Evolutionary conservation across 495 filamentous ascomycete genomes (phyloP), one percentile per base, ranked within the genome.

Genomic region (Pseudevernia furfuracea): DNA sequence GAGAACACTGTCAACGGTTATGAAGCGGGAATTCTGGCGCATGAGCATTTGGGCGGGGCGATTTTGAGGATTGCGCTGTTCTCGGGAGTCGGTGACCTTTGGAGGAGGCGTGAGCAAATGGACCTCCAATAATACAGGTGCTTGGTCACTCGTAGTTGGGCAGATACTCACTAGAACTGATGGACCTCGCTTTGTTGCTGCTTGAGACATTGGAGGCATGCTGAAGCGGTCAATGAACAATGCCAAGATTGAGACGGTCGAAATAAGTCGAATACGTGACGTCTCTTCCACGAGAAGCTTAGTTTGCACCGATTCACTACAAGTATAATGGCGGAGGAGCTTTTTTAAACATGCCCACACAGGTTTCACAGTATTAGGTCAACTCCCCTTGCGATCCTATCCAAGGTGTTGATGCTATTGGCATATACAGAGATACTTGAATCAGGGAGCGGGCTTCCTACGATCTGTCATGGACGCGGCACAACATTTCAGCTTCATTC

Each of bases 1-100:
- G 5, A 99, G 86, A 64, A 97, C 87, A 70, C 91, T 96, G 75
- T 99, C 94, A 71, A 99, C 95, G 17, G 90, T 95, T 68, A 98
- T 90, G 73, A 94, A 86, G 56, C 92, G 90, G 65, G 87, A 92
- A 52, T 83, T 77, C 38, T 80, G 63, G 53, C 77, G 73, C 60
- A 77, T 48, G 25, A 69, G 52, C 74, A 78, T 56, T 73, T 74
- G 48, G 71, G 76, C 37, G 71, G 75, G 63, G 70, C 64, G 74
- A 56, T 72, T 75, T 44, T 70, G 74, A 15, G 75, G 59, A 9
- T 71, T 70, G 64, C 77, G 76, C 59, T 78, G 77, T 64, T 87
- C 83, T 58, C 83, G 81, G 30, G 83, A 77, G 66, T 87, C 84
- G 9, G 85, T 85, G 55, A 85, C 84, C 84, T 85, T 66, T 36